These are phyloP conservation scores for Xanthoconium separans DNA, from an alignment of 1,284 basidiomycete genomes.

Conservation along the genomic window DNA sequence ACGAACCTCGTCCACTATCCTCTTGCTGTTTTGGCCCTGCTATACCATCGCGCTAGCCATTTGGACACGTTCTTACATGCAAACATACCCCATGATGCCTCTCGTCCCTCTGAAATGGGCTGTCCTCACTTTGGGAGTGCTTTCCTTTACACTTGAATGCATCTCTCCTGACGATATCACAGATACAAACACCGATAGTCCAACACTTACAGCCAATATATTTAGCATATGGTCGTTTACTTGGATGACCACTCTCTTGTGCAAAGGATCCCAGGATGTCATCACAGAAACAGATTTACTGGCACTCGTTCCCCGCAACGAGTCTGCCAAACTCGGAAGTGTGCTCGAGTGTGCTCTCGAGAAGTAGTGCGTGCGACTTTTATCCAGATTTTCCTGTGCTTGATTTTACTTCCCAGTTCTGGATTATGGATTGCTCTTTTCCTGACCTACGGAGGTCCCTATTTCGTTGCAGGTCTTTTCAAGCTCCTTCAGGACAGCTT, in stretches of 20 bases:
- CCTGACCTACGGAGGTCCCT: slow-evolving; percentile 78
- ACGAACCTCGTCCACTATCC: slow-evolving; percentile 70
- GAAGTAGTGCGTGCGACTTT: slow-evolving; percentile 48
- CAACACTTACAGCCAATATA: slow-evolving; percentile 79
- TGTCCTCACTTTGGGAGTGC: slow-evolving; percentile 48
- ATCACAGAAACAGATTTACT: slow-evolving; percentile 82
- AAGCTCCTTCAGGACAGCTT: slow-evolving; percentile 81
- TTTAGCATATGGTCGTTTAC: slow-evolving; percentile 76
- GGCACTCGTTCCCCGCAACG: slow-evolving; percentile 64
- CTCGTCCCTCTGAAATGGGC: slow-evolving; percentile 50
- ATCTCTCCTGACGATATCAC: slow-evolving; percentile 62
- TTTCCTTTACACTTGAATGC: slow-evolving; percentile 70
- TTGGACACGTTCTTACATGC: slow-evolving; percentile 58
- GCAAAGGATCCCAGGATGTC: slow-evolving; percentile 57
- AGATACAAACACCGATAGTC: slow-evolving; percentile 62
- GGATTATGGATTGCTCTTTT: slow-evolving; percentile 74
- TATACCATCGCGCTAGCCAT: slow-evolving; percentile 57
- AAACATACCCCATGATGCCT: slow-evolving; percentile 25
- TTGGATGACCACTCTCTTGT: slow-evolving; percentile 82
- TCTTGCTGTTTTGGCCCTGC: slow-evolving; percentile 84
- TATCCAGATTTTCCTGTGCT: not conserved
- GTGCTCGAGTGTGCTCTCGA: slow-evolving; percentile 61
- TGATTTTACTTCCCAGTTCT: slow-evolving; percentile 15
- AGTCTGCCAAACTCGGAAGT: slow-evolving; percentile 69
- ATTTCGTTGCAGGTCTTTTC: slow-evolving; percentile 61